Evolutionary conservation across 2,329 filamentous ascomycete genomes (phyloP), one percentile per base, ranked within the genome.

Genomic region (Verticillium isaacii): DNA sequence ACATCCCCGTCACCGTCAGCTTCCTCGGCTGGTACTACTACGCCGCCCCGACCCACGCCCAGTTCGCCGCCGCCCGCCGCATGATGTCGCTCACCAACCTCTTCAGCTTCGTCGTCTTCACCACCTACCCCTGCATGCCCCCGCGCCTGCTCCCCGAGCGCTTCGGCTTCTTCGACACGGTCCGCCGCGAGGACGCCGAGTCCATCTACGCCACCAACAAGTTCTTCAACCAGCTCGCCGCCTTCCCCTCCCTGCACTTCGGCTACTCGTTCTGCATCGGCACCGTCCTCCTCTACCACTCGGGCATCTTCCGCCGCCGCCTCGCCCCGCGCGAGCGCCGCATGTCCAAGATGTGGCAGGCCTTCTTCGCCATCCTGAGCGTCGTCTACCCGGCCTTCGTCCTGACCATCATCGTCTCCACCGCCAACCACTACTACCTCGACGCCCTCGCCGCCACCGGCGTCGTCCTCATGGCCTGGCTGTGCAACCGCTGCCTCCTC

Each of bases 151-250:
- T 88, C 60, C 87, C 85, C 6, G 75, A 79, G 17, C 77, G 89
- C 68, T 88, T 79, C 62, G 83, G 83, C 4, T 88, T 88, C 67
- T 78, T 86, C 62, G 86, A 88, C 66, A 87, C 83, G 1, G 85
- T 88, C 14, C 85, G 86, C 64, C 75, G 78, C 57, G 69, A 70
- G 39, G 69, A 68, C 19, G 77, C 75, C 41, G 80, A 85, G 69
- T 89, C 86, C 65, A 85, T 91, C 1, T 91, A 88, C 88, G 90
- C 83, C 70, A 80, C 77, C 29, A 83, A 82, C 25, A 80, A 84
- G 62, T 85, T 81, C 64, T 82, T 85, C 65, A 86, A 86, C 66
- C 80, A 83, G 62, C 76, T 86, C 19, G 84, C 83, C 1, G 84
- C 83, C 2, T 85, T 86, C 77, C 83, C 84, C 9, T 82, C 79